These are phyloP conservation scores for Plenodomus biglobosus DNA, from an alignment of 2,329 filamentous ascomycete species.

Conservation along the genomic window DNA sequence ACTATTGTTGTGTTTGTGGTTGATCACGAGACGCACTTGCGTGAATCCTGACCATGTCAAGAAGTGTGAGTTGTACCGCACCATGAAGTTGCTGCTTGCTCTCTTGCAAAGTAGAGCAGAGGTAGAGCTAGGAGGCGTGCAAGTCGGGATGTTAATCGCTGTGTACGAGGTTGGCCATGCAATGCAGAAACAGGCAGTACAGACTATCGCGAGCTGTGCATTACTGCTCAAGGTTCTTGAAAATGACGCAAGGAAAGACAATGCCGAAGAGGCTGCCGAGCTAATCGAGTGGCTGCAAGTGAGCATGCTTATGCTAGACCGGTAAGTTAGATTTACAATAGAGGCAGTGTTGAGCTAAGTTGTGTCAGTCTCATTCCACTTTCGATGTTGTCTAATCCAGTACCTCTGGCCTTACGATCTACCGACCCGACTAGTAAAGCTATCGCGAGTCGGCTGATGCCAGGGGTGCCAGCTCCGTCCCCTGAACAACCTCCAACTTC, in stretches of 20 bases:
- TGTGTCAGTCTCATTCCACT: neutral
- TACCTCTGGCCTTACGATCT: conserved; percentile 1
- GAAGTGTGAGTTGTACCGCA: conserved; percentile 7
- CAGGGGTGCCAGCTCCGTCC: neutral
- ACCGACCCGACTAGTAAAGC: conserved; percentile 5
- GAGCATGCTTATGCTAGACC: conserved; percentile 16
- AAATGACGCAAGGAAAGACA: neutral
- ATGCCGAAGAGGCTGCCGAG: neutral
- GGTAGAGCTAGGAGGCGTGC: conserved; percentile 4
- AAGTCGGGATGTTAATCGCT: conserved; percentile 8
- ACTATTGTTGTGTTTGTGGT: conserved; percentile 9
- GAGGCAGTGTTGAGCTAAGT: neutral
- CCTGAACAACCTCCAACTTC: conserved; percentile 4
- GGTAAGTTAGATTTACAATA: neutral
- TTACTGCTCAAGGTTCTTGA: conserved; percentile 6
- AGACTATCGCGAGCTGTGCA: conserved; percentile 6
- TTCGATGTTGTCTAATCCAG: neutral
- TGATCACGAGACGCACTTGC: conserved; percentile 7
- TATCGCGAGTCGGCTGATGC: neutral
- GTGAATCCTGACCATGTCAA: conserved; percentile 2
- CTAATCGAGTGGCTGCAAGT: conserved; percentile 7
- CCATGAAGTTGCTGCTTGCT: conserved; percentile 12
- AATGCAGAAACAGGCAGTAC: conserved; percentile 7
- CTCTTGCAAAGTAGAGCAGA: conserved; percentile 2
- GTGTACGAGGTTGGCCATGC: conserved; percentile 16